Conservation (phyloP, 768 basidiomycete species). For the Leccinum incarnatum region DNA sequence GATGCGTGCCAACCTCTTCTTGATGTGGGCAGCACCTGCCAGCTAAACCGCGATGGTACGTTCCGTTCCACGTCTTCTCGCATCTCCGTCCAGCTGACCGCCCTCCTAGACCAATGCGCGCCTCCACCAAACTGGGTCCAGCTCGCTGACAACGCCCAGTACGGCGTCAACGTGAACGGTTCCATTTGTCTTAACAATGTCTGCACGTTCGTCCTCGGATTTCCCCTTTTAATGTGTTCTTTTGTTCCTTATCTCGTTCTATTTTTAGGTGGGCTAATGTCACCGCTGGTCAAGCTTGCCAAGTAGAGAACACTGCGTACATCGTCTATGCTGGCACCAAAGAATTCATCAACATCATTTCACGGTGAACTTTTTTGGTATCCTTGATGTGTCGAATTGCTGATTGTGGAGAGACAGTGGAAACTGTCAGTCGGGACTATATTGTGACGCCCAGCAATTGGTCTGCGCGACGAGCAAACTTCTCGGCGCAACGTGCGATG, state of each 20-base stretch:
- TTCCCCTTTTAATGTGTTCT: background rate
- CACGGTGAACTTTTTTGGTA: conserved; percentile 48
- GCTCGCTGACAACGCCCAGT: conserved; percentile 64
- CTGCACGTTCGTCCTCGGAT: conserved; percentile 62
- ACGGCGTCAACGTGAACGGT: conserved; percentile 76
- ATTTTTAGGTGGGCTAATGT: conserved; percentile 73
- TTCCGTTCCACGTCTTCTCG: background rate
- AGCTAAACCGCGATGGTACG: conserved; percentile 83
- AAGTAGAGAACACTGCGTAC: conserved; percentile 77
- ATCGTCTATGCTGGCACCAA: conserved; percentile 57
- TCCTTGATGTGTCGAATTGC: background rate
- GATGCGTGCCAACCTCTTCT: conserved; percentile 62
- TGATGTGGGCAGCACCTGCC: conserved; percentile 65
- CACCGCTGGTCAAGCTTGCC: conserved; percentile 60
- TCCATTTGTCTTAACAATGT: conserved; percentile 78
- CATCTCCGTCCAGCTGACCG: background rate
- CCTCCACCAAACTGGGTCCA: conserved; percentile 63
- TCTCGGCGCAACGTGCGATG: conserved; percentile 57
- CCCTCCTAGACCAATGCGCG: conserved; percentile 68
- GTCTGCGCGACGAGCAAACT: conserved; percentile 59
- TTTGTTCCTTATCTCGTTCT: background rate
- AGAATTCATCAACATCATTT: conserved; percentile 77
- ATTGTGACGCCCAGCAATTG: conserved; percentile 64
- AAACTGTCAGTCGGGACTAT: conserved; percentile 70
- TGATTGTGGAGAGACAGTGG: conserved; percentile 39